phyloP scores from a whole-genome alignment of 768 basidiomycete species.

The Calvatia gigantea region DNA sequence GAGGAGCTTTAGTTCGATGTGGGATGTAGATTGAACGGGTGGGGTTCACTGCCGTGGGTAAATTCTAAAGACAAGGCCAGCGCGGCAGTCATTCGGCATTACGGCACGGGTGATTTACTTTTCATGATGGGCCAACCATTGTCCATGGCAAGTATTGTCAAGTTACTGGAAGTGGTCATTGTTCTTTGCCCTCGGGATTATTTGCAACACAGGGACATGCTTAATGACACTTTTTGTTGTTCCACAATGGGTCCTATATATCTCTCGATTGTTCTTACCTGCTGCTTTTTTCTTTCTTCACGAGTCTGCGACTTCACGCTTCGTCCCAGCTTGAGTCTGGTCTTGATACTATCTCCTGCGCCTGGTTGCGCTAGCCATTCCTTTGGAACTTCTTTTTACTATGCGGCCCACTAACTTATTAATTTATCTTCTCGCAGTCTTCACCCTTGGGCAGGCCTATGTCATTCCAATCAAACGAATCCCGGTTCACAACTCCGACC shows the following conservation, averaged over 20 bases:
- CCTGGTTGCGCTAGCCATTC: constrained; percentile 14
- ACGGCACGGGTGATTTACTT: no score
- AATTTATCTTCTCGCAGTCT: neutral
- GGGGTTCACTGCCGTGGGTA: no score
- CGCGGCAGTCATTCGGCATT: no score
- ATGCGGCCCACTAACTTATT: neutral
- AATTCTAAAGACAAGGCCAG: no score
- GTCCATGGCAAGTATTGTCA: no score
- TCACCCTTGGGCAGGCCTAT: neutral
- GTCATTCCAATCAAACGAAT: constrained; percentile 20
- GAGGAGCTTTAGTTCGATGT: no score
- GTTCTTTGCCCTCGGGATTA: neutral
- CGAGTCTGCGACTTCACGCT: neutral
- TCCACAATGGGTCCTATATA: neutral
- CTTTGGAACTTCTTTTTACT: constrained; percentile 1
- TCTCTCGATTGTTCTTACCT: neutral
- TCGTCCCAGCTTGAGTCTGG: neutral
- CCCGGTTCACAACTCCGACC: constrained; percentile 9
- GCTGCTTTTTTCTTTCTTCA: constrained; percentile 4
- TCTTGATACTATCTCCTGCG: constrained; percentile 15
- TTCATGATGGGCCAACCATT: no score
- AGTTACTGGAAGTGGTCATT: neutral
- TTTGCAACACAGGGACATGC: neutral
- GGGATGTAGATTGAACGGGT: no score
- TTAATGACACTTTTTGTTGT: neutral